Percentiles rank a stretch among this genome's conserved stretches.
These are phyloP conservation scores for Apiotrichum veenhuisii DNA, from an alignment of 1,284 basidiomycete genomes.

Conservation along the genomic window DNA sequence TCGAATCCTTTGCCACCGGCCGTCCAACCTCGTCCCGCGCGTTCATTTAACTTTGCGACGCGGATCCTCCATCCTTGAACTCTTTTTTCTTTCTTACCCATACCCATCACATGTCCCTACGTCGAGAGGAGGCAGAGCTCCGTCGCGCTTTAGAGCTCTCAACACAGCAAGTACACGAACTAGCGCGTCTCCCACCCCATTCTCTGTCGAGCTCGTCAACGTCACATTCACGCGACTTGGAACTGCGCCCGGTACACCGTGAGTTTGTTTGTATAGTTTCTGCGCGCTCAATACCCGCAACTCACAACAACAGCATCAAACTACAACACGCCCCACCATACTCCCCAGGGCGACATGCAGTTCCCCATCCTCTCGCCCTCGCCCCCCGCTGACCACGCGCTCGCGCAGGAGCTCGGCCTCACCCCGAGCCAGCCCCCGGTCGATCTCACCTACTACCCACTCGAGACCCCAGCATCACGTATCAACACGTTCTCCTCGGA, in stretches of 20 bases:
- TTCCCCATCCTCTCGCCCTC: not conserved
- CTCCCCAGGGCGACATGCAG: not conserved
- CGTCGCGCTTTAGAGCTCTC: conserved; percentile 36
- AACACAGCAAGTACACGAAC: conserved; percentile 30
- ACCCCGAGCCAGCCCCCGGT: not conserved
- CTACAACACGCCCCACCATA: not conserved
- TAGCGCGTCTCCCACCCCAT: conserved; percentile 20
- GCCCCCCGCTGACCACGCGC: not conserved
- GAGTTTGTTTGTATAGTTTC: not conserved
- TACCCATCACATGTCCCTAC: conserved; percentile 16
- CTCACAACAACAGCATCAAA: not conserved
- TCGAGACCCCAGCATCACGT: not conserved
- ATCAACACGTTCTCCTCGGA: not conserved
- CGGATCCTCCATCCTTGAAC: not conserved
- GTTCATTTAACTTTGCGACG: not conserved
- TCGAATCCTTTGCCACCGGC: too few relatives aligned
- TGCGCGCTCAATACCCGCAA: not conserved
- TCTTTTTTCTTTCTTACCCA: not conserved
- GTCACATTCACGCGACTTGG: conserved; percentile 37
- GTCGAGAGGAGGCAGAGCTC: conserved; percentile 42
- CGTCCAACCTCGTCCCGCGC: too few relatives aligned
- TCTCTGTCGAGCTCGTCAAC: conserved; percentile 24
- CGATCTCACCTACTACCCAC: too few relatives aligned
- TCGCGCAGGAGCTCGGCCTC: not conserved
- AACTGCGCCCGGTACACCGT: conserved; percentile 20